These are phyloP conservation scores for Globisporangium echinulatum DNA, from an alignment of 352 stramenopile genomes.

Conservation along the genomic window DNA sequence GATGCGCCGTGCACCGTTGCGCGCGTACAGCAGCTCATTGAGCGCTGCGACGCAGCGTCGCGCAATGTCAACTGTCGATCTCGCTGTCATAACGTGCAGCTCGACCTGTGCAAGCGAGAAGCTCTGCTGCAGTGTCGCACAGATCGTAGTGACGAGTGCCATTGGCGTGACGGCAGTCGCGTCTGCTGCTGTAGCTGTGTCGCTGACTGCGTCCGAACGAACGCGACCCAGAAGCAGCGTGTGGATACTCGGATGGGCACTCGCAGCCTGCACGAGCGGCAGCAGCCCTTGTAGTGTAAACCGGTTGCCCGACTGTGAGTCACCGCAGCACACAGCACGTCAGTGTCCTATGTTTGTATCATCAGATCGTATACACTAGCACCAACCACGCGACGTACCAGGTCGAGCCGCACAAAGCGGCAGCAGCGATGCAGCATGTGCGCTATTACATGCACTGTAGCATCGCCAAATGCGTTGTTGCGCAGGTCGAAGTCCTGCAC, in stretches of 20 bases:
- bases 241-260: constrained; percentile 19
- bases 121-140: constrained; percentile 15
- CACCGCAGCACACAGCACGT: neutral
- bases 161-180: neutral
- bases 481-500: constrained; percentile 29
- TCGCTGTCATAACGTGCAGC: constrained; percentile 10
- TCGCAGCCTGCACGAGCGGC: constrained; percentile 12
- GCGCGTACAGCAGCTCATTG: constrained; percentile 12
- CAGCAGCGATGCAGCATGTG: constrained; percentile 30
- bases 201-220: neutral
- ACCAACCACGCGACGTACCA: constrained; percentile 19
- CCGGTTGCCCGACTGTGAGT: constrained; percentile 24
- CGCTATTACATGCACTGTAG: constrained; percentile 19
- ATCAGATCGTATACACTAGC: neutral
- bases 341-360: neutral
- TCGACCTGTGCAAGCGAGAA: constrained; percentile 24
- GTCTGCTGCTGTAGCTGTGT: neutral
- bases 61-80: constrained; percentile 3
- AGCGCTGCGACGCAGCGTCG: constrained; percentile 11
- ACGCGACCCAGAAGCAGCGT: constrained; percentile 28
- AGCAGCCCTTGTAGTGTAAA: constrained; percentile 23
- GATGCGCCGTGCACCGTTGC: constrained; percentile 2
- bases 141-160: constrained; percentile 11
- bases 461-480: constrained; percentile 27
- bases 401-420: constrained; percentile 23